Evolutionary conservation across 495 filamentous ascomycete genomes (phyloP), one percentile per base, ranked within the genome.

Genomic region (Friedmanniomyces endolithicus): DNA sequence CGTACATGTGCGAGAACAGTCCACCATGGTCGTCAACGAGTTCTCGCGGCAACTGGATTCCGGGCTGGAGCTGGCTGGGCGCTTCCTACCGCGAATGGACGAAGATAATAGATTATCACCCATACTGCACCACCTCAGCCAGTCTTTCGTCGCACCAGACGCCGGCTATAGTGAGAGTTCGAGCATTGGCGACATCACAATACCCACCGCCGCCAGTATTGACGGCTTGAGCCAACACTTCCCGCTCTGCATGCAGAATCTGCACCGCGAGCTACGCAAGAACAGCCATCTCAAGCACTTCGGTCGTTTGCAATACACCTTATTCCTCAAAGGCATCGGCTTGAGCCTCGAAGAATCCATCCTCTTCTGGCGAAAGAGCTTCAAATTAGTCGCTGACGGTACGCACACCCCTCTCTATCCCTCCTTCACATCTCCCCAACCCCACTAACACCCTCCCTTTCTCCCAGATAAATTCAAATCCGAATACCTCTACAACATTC

Each of bases 251-350:
- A 97, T 97, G 94, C 79, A 80, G 25, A 85, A 88, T 64, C 74
- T 97, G 40, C 94, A 99, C 67, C 80, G 78, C 47, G 84, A 79
- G 11, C 73, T 99, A 19, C 83, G 87, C 53, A 83, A 86, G 58
- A 88, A 90, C 66, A 80, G 82, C 29, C 86, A 97, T 55, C 73
- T 99, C 50, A 95, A 95, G 64, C 90, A 99, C 68, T 95, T 75
- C 61, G 94, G 89, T 16, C 87, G 94, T 56, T 77, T 96, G 20
- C 94, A 99, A 71, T 99, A 97, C 73, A 86, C 85, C 0, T 79
- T 99, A 19, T 99, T 99, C 78, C 77, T 99, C 54, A 99, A 99
- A 73, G 94, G 94, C 31, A 87, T 99, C 57, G 94, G 94, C 0
- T 75, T 99, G 11, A 86, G 78, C 48, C 74, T 97, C 9, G 88